Base-by-base conservation (phyloP, 345 rosid genomes). In the Mercurialis annua region DNA sequence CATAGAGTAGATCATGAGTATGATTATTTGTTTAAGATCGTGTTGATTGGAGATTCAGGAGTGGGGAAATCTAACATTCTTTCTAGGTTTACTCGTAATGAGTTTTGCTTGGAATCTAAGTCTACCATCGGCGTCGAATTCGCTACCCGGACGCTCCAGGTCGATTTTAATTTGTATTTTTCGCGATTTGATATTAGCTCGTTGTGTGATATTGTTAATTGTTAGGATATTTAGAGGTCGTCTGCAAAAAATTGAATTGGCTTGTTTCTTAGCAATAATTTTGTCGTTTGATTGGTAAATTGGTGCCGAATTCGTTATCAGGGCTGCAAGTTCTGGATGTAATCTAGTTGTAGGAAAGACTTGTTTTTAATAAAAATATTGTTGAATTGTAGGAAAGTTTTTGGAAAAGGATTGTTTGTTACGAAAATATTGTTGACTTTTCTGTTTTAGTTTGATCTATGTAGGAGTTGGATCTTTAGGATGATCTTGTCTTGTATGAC, bases 81-180 rank as follows among this genome's bases (percentile, higher is more conserved):
- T 36, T 80, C 83, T 34, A 63, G 83, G 69, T 80, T 76, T 62
- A 80, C 83, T 4, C 63, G 83, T 53, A 80, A 80, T 30, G 83
- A 80, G 64, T 80, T 80, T 68, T 80, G 83, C 46, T 67, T 80
- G 76, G 83, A 80, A 54, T 80, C 83, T 30, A 80, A 80, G 68
- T 80, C 83, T 57, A 80, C 83, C 14, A 80, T 80, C 65, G 83
- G 83, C 23, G 83, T 80, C 33, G 83, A 80, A 64, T 80, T 80
- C 56, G 83, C 83, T 36, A 76, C 83, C 16, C 57, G 83, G 59
- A 80, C 83, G 58, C 77, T 80, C 31, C 83, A 80, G 80, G 83
- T 68, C 23, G 23, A 16, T 15, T 55, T 26, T 18, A 12, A 27
- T 30, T 18, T 30, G 15, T 17, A 2, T 42, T 20, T 27, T 33